Percentiles rank a stretch among this genome's conserved stretches.
These are phyloP conservation scores for Fusarium hainanense DNA, from an alignment of 2,329 filamentous ascomycete species.

Conservation along the genomic window DNA sequence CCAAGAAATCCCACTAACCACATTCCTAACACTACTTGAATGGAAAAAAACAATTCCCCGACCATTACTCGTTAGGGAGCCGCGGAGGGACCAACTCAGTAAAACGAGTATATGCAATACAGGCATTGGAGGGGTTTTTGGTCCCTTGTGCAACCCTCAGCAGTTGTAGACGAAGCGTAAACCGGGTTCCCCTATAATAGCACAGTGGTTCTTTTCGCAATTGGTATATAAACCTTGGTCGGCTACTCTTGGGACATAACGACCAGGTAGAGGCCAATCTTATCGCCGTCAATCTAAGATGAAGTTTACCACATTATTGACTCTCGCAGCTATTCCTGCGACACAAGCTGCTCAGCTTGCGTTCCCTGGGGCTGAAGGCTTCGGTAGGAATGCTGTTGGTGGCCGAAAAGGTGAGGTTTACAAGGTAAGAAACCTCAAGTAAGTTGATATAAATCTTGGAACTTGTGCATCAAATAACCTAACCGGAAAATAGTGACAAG, in stretches of 20 bases:
- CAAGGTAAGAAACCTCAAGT: conserved; percentile 53
- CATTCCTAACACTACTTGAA: background rate
- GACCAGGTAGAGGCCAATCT: background rate
- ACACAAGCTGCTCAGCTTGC: conserved; percentile 42
- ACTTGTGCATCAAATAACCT: background rate
- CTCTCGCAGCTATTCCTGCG: background rate
- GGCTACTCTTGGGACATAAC: background rate
- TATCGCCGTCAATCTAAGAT: background rate
- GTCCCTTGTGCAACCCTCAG: background rate
- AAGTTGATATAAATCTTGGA: conserved; percentile 5
- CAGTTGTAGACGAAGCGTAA: background rate
- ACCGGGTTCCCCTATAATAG: background rate
- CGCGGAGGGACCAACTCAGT: fast-evolving
- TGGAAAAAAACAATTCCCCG: background rate
- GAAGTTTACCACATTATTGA: background rate
- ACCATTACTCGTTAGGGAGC: background rate
- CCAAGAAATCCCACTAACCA: background rate
- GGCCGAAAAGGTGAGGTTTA: conserved; percentile 52
- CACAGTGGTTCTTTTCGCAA: background rate
- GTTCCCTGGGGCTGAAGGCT: conserved; percentile 54
- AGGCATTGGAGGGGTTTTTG: background rate
- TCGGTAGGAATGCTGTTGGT: conserved; percentile 44
- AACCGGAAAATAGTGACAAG: conserved; percentile 47
- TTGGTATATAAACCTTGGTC: background rate
- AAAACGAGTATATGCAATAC: background rate